Conservation (phyloP, 106 monocot genomes). For the Ottelia alismoides region DNA sequence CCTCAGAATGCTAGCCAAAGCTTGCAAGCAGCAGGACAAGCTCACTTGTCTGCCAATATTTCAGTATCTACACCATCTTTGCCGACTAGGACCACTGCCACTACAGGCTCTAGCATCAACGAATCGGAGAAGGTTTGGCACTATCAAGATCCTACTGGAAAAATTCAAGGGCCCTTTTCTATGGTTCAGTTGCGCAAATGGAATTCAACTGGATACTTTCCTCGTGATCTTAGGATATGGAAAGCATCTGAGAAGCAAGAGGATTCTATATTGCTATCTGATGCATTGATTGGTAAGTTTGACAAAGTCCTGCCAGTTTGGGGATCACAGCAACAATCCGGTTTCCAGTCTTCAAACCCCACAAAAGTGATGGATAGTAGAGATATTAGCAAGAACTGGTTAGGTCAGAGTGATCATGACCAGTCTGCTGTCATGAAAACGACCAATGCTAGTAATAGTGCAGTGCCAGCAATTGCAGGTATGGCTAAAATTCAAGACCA, state of each 20-base stretch:
- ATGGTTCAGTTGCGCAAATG: conserved; percentile 24
- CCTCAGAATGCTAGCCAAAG: too few species aligned
- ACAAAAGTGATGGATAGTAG: too few species aligned
- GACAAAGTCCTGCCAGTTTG: conserved; percentile 3
- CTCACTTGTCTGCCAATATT: neutral
- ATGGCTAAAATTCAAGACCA: too few species aligned
- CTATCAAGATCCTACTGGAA: conserved; percentile 24
- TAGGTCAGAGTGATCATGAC: too few species aligned
- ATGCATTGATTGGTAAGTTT: conserved; percentile 23
- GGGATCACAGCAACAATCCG: too few species aligned
- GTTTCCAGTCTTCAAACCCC: too few species aligned
- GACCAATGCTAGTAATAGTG: too few species aligned
- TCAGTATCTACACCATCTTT: too few species aligned
- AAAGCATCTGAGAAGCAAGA: conserved; percentile 19
- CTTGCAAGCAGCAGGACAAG: conserved; percentile 1
- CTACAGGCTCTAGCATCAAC: conserved; percentile 5
- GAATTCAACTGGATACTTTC: conserved; percentile 29
- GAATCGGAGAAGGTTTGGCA: conserved; percentile 25
- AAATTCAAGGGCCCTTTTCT: conserved; percentile 27
- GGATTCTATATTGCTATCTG: conserved; percentile 21
- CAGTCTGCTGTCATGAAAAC: too few species aligned
- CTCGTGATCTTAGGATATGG: conserved; percentile 17
- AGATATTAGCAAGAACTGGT: too few species aligned
- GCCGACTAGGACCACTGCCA: neutral
- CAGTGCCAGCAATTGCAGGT: too few species aligned